Base-by-base conservation (phyloP, 2,329 filamentous ascomycete genomes). In the Paecilomyces formosus region DNA sequence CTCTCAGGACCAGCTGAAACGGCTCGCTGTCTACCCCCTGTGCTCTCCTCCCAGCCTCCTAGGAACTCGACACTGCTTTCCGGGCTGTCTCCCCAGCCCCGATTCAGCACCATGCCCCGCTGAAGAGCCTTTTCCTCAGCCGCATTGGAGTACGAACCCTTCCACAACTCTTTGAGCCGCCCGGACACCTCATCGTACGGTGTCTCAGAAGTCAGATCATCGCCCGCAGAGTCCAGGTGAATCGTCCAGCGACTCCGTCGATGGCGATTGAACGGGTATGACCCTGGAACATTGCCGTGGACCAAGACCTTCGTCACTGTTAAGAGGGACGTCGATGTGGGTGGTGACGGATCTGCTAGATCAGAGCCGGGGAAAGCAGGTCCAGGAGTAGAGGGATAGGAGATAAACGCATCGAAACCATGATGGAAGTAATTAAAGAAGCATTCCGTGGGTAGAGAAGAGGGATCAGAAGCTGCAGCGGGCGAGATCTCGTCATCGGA, bases 361-460 rank as follows among this genome's bases (percentile, higher is more conserved):
- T 57, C 70, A 18, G 71, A 79, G 4, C 79, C 76, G 12, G 87
- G 88, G 0, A 88, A 86, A 6, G 79, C 78, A 22, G 83, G 83
- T 0, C 88, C 89, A 3, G 88, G 80, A 4, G 81, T 71, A 0
- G 84, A 85, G 0, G 90, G 88, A 30, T 86, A 85, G 0, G 93
- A 96, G n/a, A 99, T 84, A 4, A 97, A 81, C 9, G 97, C 84
- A 72, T 99, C 94, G 69, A 99, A 95, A 1, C 94, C 94, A 62
- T 96, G 87, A 64, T 93, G 88, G 70, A 97, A 99, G 72, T 99
- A 99, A 72, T 97, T 97, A 76, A 94, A 97, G 72, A 97, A 99
- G 63, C 88, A 92, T 66, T 83, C 80, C 7, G 75, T 70, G 2
- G 75, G 70, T n/a, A 76, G 62, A 6, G 70, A 71, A 5, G 73